These are phyloP conservation scores for Anaeromyces robustus DNA, from an alignment of 192 early-diverging fungal species.

Conservation along the genomic window DNA sequence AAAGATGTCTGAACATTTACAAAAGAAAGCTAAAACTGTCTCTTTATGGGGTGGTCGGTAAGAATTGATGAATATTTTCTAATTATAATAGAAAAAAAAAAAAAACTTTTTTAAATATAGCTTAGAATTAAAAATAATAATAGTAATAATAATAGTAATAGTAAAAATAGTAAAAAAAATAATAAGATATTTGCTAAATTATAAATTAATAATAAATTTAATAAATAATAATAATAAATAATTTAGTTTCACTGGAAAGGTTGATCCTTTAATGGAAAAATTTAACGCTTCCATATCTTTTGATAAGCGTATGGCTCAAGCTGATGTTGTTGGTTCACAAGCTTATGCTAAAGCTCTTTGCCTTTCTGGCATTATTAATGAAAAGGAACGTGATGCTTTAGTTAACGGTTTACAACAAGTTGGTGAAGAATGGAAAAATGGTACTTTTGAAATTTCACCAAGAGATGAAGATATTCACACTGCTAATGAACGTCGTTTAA, in stretches of 20 bases:
- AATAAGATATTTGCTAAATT: no score
- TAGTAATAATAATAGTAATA: no score
- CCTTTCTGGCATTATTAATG: constrained; percentile 55
- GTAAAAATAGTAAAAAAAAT: no score
- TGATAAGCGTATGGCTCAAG: constrained; percentile 82
- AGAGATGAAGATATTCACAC: constrained; percentile 99
- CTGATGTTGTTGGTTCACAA: constrained; percentile 73
- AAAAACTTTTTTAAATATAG: no score
- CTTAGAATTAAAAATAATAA: no score
- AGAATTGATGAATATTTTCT: background rate
- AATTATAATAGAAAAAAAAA: no score
- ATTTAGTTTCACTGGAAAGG: constrained; percentile 8
- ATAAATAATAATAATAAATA: no score
- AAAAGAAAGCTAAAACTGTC: background rate
- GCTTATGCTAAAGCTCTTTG: constrained; percentile 75
- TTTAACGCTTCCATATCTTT: constrained; percentile 94
- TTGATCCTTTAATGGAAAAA: constrained; percentile 88
- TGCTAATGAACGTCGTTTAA: constrained; percentile 89
- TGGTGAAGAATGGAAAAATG: constrained; percentile 62
- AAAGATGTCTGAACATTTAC: background rate
- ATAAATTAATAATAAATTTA: no score
- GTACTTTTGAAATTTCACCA: constrained; percentile 48
- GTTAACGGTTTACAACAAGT: constrained; percentile 62
- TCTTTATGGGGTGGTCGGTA: background rate
- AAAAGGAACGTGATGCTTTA: constrained; percentile 52